A percentile compares a stretch with the other conserved stretches of the same genome.
Conservation (phyloP, 495 filamentous ascomycete species). For the Wilcoxina mikolae region DNA sequence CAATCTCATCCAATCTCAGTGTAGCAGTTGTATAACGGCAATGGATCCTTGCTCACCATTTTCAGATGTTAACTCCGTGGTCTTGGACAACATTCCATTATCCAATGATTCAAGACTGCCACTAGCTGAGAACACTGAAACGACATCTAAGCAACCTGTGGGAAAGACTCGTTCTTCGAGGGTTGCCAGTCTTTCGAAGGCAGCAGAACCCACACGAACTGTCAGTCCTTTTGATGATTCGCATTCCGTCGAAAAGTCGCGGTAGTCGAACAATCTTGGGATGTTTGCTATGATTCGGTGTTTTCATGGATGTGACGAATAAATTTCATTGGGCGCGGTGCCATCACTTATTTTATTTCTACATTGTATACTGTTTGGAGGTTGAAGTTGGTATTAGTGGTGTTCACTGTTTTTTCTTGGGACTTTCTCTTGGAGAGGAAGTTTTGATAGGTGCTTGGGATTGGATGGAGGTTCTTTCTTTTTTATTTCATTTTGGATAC, state of each 20-base stretch:
- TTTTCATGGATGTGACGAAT: background rate
- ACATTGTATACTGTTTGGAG: background rate
- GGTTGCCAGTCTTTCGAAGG: background rate
- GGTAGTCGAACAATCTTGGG: background rate
- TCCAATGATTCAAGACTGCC: conserved; percentile 10
- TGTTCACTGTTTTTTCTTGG: background rate
- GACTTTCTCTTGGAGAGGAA: too few relatives aligned
- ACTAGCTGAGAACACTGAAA: conserved; percentile 8
- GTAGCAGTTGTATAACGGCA: conserved; percentile 23
- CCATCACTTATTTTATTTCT: background rate
- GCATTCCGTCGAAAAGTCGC: conserved; percentile 18
- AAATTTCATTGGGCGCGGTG: background rate
- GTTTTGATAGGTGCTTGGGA: too few relatives aligned
- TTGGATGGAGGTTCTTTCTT: too few relatives aligned
- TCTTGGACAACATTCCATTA: conserved; percentile 13
- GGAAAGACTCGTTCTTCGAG: background rate
- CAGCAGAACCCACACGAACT: conserved; percentile 15
- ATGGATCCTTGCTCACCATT: conserved; percentile 27
- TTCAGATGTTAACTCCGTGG: conserved; percentile 22
- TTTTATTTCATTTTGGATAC: background rate
- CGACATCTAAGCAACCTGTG: conserved; percentile 10
- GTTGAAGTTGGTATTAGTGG: background rate
- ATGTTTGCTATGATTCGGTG: background rate
- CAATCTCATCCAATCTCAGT: conserved; percentile 17
- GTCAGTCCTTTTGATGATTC: conserved; percentile 29